phyloP scores from a whole-genome alignment of 495 filamentous ascomycete genomes.

The Penicillium arizonense region DNA sequence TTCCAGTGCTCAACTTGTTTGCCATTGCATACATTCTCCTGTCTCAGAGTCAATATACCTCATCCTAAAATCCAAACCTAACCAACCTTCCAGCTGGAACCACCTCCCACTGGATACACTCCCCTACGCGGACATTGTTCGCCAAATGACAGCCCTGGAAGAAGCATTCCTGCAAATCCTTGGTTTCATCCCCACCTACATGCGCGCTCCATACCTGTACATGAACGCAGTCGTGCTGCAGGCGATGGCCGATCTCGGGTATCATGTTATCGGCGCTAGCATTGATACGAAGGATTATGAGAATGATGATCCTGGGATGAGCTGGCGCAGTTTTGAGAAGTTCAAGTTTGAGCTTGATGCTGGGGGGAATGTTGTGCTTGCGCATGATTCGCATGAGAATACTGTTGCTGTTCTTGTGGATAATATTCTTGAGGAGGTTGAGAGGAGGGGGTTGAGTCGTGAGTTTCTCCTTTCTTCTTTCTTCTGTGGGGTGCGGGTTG shows the following conservation, averaged over 20 bases:
- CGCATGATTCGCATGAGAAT: slow-evolving; percentile 45
- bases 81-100: slow-evolving; percentile 37
- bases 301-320: slow-evolving; percentile 28
- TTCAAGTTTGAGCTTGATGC: slow-evolving; percentile 26
- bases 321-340: slow-evolving; percentile 27
- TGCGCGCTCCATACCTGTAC: slow-evolving; percentile 48
- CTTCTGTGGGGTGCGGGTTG: not conserved
- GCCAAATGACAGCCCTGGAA: slow-evolving; percentile 70
- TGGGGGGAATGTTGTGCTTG: slow-evolving; percentile 38
- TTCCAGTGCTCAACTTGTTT: not conserved
- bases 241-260: slow-evolving; percentile 34
- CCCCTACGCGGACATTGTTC: slow-evolving; percentile 48
- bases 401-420: slow-evolving; percentile 37
- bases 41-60: not conserved
- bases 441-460: slow-evolving; percentile 31
- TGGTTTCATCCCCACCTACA: slow-evolving; percentile 74
- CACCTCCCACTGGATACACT: slow-evolving; percentile 61
- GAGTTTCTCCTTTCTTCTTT: slow-evolving; percentile 11
- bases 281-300: slow-evolving; percentile 48
- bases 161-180: slow-evolving; percentile 65
- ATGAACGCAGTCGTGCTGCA: slow-evolving; percentile 25
- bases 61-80: not conserved
- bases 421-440: slow-evolving; percentile 34
- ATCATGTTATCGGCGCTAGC: slow-evolving; percentile 42
- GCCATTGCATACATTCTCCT: not conserved